Percentiles rank a stretch among this genome's conserved stretches.
These are phyloP conservation scores for Rhynchosporium agropyri DNA, from an alignment of 2,329 filamentous ascomycete genomes.

Conservation along the genomic window DNA sequence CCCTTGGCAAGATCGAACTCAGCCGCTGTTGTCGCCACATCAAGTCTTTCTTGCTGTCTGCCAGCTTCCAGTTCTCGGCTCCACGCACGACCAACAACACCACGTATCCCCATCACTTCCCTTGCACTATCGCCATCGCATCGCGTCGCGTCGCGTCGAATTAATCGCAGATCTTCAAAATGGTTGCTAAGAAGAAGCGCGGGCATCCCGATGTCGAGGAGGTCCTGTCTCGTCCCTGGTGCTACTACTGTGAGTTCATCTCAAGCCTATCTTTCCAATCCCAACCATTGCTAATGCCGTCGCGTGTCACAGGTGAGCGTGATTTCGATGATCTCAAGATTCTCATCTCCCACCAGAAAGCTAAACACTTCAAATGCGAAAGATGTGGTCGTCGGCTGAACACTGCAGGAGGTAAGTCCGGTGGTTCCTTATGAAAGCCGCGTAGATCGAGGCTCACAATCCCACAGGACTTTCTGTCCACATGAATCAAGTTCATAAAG, in stretches of 20 bases:
- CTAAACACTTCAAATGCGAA: constrained; percentile 99
- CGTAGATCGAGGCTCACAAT: constrained; percentile 25
- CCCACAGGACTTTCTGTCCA: constrained; percentile 83
- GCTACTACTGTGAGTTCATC: constrained; percentile 79
- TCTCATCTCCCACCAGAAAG: constrained; percentile 94
- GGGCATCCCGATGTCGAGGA: constrained; percentile 86
- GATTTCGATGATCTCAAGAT: constrained; percentile 98
- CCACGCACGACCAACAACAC: constrained; percentile 9
- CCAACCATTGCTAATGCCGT: constrained; percentile 10
- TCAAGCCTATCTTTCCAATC: not conserved
- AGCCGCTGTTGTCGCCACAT: not conserved
- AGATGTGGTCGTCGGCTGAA: constrained; percentile 85
- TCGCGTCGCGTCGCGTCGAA: not conserved
- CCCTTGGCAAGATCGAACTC: constrained; percentile 8
- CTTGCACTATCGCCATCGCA: constrained; percentile 6
- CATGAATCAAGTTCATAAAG: constrained; percentile 98
- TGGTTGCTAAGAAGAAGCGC: constrained; percentile 90
- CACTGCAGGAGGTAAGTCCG: constrained; percentile 80
- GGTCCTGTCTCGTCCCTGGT: constrained; percentile 86
- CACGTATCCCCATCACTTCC: constrained; percentile 11
- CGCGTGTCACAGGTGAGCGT: constrained; percentile 65
- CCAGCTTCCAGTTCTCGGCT: constrained; percentile 5
- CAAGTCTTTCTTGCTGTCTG: not conserved
- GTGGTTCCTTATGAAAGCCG: constrained; percentile 16
- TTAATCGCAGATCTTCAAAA: constrained; percentile 36